Conservation (phyloP, 148 eudicot species). For the Silene latifolia region DNA sequence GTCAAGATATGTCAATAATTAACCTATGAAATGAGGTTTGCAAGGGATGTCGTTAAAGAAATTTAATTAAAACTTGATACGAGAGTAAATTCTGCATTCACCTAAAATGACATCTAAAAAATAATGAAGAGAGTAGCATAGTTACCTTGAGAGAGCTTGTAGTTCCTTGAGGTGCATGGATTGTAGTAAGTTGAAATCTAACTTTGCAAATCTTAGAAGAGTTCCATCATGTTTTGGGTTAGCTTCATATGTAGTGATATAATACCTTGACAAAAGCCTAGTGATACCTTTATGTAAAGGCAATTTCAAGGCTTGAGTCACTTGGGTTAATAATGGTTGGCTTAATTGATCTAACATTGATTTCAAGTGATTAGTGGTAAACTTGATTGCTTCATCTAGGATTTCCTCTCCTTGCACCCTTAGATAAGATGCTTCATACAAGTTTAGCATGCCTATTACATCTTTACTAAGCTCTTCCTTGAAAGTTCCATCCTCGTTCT, state of each 20-base stretch:
- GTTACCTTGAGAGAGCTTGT: conserved; percentile 33
- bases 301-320: conserved; percentile 30
- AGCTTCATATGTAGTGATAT: conserved; percentile 36
- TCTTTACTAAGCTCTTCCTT: neutral
- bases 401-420: conserved; percentile 19
- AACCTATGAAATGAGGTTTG: too few species aligned
- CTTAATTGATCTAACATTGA: conserved; percentile 1
- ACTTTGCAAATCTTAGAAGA: conserved; percentile 35
- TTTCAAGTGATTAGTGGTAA: conserved; percentile 11
- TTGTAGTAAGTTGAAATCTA: conserved; percentile 49
- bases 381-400: conserved; percentile 20
- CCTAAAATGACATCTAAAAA: too few species aligned
- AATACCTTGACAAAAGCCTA: conserved; percentile 41
- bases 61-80: too few species aligned
- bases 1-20: too few species aligned
- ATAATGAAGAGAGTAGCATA: too few species aligned
- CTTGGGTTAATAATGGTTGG: conserved; percentile 14
- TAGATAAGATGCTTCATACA: conserved; percentile 26
- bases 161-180: conserved; percentile 35
- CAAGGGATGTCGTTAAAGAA: too few species aligned
- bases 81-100: too few species aligned
- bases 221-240: conserved; percentile 22
- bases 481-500: conserved; percentile 16
- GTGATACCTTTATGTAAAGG: conserved; percentile 38
- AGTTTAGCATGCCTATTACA: conserved; percentile 22